A percentile compares a stretch with the other conserved stretches of the same genome.
Evolutionary conservation across 1,284 basidiomycete genomes (phyloP).

Genomic region (Papiliotrema flavescens): DNA sequence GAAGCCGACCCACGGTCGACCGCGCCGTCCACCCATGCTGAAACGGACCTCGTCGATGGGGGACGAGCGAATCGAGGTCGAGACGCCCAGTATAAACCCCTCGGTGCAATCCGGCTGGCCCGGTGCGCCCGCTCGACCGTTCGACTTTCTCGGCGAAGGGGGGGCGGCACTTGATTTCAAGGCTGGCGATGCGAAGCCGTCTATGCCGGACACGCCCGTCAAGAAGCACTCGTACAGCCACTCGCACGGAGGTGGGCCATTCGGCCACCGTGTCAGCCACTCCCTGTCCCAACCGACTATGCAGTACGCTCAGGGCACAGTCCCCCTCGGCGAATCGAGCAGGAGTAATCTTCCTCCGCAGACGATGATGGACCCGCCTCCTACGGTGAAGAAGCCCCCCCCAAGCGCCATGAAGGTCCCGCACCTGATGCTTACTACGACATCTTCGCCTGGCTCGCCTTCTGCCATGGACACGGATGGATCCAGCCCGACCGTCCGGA

Average conservation of each 20-base stretch:
- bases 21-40: conserved; percentile 30
- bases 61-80: conserved; percentile 24
- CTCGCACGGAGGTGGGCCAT: conserved; percentile 11
- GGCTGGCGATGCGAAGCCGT: conserved; percentile 32
- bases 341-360: conserved; percentile 11
- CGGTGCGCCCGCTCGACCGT: conserved; percentile 19
- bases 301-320: conserved; percentile 8
- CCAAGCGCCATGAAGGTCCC: conserved; percentile 17
- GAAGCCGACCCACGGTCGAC: conserved; percentile 13
- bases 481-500: conserved; percentile 36
- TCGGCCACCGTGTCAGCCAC: conserved; percentile 3
- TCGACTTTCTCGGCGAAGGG: conserved; percentile 43
- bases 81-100: conserved; percentile 36
- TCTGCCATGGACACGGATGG: conserved; percentile 47
- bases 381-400: conserved; percentile 17
- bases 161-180: conserved; percentile 30
- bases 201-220: conserved; percentile 50
- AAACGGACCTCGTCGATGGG: conserved; percentile 41
- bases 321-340: conserved; percentile 8
- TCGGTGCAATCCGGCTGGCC: conserved; percentile 29
- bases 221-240: conserved; percentile 43
- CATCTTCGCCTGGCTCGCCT: conserved; percentile 42
- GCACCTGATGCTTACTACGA: conserved; percentile 32
- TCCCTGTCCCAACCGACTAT: conserved; percentile 24
- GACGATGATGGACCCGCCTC: conserved; percentile 7